Evolutionary conservation across 2,329 filamentous ascomycete species (phyloP).

Genomic region (Coniochaeta sp.): DNA sequence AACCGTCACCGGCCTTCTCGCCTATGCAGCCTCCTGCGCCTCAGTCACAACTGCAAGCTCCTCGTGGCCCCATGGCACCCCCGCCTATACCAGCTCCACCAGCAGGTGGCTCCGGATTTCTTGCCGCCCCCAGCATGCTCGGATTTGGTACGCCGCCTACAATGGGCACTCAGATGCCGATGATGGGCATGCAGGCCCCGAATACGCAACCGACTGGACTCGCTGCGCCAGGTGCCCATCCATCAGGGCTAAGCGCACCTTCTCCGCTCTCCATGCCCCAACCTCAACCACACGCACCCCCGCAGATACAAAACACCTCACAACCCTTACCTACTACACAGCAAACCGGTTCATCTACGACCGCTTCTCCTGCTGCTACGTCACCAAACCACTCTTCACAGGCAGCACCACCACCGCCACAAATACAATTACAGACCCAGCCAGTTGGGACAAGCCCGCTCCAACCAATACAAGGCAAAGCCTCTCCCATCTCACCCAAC

Average conservation of each 20-base stretch:
- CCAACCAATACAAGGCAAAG: slow-evolving; percentile 10
- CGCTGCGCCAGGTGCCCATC: slow-evolving; percentile 15
- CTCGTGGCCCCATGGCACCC: slow-evolving; percentile 1
- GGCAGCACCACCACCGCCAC: not conserved
- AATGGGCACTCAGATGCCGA: slow-evolving; percentile 17
- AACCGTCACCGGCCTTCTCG: not conserved
- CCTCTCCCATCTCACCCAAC: slow-evolving; percentile 15
- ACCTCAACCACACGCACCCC: not conserved
- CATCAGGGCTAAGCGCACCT: slow-evolving; percentile 10
- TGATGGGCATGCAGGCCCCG: slow-evolving; percentile 14
- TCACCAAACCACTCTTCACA: not conserved
- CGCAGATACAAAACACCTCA: not conserved
- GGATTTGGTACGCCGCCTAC: slow-evolving; percentile 14
- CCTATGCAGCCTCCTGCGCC: not conserved
- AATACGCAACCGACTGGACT: slow-evolving; percentile 18
- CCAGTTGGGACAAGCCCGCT: not conserved
- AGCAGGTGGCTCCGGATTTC: slow-evolving; percentile 12
- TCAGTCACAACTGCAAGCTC: not conserved
- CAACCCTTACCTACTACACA: not conserved
- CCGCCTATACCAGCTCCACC: slow-evolving; percentile 14
- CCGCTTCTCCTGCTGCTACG: not conserved
- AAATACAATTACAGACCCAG: not conserved
- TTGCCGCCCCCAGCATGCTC: slow-evolving; percentile 19
- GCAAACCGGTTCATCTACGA: not conserved
- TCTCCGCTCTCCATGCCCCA: slow-evolving; percentile 16